Evolutionary conservation across 345 rosid genomes (phyloP), one percentile per base, ranked within the genome.

Genomic region (Rhodamnia argentea): DNA sequence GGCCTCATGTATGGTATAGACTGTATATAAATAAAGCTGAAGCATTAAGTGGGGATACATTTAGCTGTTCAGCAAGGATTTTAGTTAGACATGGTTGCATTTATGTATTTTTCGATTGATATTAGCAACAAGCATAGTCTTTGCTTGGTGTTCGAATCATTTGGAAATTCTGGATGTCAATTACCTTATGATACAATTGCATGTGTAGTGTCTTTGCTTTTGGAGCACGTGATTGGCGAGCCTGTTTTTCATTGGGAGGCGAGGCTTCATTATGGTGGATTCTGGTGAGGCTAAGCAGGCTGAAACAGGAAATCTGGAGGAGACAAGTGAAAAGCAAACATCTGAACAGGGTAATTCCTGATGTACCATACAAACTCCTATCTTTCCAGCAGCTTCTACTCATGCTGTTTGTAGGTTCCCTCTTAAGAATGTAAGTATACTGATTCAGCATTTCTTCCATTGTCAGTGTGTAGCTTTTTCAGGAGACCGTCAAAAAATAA

Each of bases 401-500:
- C 60, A 57, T 23, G 27, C 60, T 57, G 27, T 12, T 23, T 57
- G 60, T 57, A 57, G 60, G 10, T 70, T 70, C 12, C 26, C 24
- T 37, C 23, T 37, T 70, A 37, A 18, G 47, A 70, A 70, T 70
- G 13, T 70, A 4, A 32, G 47, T 70, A 70, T 37, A 70, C 47
- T 70, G 88, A 81, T 90, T 90, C 52, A 82, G 81, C 54, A 85
- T 82, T 15, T 90, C 86, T 59, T 83, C 88, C 52, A 44, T 89
- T 85, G 82, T 87, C 88, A 94, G 99, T 94, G 59, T 95, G 98
- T 89, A 94, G 90, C 89, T 94, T 95, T 90, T 93, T 96, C 85
- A 91, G 94, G 89, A 95, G 92, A 90, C 96, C 99, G 32, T 82
- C 91, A 3, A 95, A 92, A 88, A 89, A 91, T 75, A 96, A 92